phyloP scores from a whole-genome alignment of 1,284 basidiomycete species.

The Fomitopsis schrenkii region DNA sequence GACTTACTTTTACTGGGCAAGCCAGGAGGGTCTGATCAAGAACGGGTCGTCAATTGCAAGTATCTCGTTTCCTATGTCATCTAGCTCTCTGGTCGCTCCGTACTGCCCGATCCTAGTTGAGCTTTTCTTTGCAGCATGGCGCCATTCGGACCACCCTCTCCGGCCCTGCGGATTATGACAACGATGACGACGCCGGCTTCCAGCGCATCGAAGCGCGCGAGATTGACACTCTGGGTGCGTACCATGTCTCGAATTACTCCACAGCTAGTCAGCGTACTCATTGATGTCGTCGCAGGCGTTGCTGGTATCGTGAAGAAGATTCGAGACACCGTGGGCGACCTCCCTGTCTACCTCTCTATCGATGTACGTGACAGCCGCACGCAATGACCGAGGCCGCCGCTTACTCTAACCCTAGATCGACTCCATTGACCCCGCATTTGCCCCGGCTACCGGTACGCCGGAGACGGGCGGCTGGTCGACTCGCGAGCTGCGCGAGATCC shows the following conservation, averaged over 20 bases:
- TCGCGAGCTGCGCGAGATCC: conserved; percentile 68
- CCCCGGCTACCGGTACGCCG: conserved; percentile 72
- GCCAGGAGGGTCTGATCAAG: conserved; percentile 67
- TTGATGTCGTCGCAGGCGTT: conserved; percentile 36
- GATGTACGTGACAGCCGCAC: conserved; percentile 41
- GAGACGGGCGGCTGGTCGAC: conserved; percentile 77
- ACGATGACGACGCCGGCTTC: conserved; percentile 66
- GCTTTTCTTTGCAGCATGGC: conserved; percentile 56
- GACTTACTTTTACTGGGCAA: conserved; percentile 78
- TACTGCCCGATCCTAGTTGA: conserved; percentile 68
- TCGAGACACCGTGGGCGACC: conserved; percentile 60
- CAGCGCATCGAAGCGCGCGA: conserved; percentile 73
- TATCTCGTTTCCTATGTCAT: conserved; percentile 32
- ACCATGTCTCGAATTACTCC: background rate
- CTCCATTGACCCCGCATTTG: conserved; percentile 74
- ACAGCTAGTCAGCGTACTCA: background rate
- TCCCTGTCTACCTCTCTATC: conserved; percentile 70
- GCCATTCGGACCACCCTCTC: conserved; percentile 76
- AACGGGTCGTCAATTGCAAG: conserved; percentile 83
- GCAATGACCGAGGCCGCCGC: background rate
- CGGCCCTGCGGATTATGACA: conserved; percentile 64
- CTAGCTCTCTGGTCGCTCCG: conserved; percentile 12
- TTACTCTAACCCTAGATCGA: conserved; percentile 47
- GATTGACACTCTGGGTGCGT: conserved; percentile 65
- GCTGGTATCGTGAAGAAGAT: conserved; percentile 71